These are phyloP conservation scores for Saccharomycopsis sp. DNA, from an alignment of 805 yeast genomes.

Conservation along the genomic window DNA sequence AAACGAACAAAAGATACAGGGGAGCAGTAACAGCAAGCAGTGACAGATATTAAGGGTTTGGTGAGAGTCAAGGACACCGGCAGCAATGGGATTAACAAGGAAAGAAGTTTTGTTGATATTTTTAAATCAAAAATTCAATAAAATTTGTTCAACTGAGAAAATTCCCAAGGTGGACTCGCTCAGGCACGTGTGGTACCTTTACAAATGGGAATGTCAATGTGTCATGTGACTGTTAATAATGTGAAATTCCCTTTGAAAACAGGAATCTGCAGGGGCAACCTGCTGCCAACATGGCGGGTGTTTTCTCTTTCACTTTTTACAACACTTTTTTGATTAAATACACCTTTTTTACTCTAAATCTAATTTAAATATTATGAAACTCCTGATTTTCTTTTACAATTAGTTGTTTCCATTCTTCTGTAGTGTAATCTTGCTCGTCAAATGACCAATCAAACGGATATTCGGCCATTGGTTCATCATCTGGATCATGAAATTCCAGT, in stretches of 20 bases:
- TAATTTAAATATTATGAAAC: slow-evolving; percentile 66
- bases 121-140: no score
- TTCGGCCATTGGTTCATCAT: slow-evolving; percentile 93
- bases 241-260: not conserved
- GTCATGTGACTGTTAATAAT: not conserved
- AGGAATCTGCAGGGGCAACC: not conserved
- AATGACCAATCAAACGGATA: slow-evolving; percentile 96
- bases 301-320: not conserved
- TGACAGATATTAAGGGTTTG: no score
- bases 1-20: no score
- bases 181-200: no score
- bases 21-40: no score
- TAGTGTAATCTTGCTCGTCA: slow-evolving; percentile 95
- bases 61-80: no score
- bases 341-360: no score
- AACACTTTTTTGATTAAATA: not conserved
- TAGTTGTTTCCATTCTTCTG: slow-evolving; percentile 98
- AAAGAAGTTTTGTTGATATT: no score
- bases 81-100: no score
- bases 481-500: slow-evolving; percentile 93
- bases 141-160: no score
- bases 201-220: no score
- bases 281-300: not conserved
- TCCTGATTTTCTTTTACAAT: slow-evolving; percentile 96
- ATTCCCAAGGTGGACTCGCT: no score